phyloP scores from a whole-genome alignment of 257 asterid genomes.

The Solanum lycopersicoides region DNA sequence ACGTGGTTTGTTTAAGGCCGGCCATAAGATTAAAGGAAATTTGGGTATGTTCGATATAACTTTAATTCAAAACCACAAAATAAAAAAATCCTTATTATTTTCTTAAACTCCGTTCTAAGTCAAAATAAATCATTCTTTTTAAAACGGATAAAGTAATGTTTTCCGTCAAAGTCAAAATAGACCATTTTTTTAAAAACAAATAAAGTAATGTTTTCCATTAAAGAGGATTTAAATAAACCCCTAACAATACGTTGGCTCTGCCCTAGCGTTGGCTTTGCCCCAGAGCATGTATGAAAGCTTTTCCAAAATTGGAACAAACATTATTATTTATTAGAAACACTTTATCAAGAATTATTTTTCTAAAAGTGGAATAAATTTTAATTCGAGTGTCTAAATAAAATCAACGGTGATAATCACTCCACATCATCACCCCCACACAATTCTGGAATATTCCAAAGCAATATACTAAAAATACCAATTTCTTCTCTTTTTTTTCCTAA shows the following conservation, averaged over 20 bases:
- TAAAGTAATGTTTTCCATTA: too few relatives aligned
- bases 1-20: too few relatives aligned
- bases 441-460: constrained; percentile 24
- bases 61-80: accelerated
- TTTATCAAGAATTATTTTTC: too few relatives aligned
- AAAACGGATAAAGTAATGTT: too few relatives aligned
- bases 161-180: too few relatives aligned
- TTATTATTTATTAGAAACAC: not conserved
- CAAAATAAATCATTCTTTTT: accelerated
- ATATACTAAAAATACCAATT: not conserved
- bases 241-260: not conserved
- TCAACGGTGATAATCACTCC: not conserved
- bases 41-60: too few relatives aligned
- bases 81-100: too few relatives aligned
- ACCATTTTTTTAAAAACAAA: too few relatives aligned
- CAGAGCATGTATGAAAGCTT: not conserved
- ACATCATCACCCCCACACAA: not conserved
- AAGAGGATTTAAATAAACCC: not conserved
- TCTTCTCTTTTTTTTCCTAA: not conserved
- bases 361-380: too few relatives aligned
- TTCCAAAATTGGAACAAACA: not conserved
- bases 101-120: too few relatives aligned
- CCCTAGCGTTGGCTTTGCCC: too few relatives aligned
- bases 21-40: too few relatives aligned
- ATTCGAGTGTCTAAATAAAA: not conserved